Base-by-base conservation (phyloP, 2,329 filamentous ascomycete genomes). In the Neoarthrinium moseri region DNA sequence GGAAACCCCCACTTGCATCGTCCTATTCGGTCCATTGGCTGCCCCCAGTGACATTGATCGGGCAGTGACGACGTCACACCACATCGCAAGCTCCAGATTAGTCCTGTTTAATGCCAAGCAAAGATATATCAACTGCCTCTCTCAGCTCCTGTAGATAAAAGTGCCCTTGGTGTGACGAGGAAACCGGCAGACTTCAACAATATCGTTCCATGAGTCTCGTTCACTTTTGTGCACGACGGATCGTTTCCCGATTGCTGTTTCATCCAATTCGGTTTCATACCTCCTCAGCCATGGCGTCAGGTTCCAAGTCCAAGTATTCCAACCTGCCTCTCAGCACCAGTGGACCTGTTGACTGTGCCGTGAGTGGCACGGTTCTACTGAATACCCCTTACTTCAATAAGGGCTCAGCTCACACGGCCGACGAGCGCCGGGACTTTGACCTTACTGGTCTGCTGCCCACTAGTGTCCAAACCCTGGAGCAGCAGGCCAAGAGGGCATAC, bases 401-500 rank as follows among this genome's bases (percentile, higher is more conserved):
- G 65, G 90, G 90, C 23, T 90, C 89, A 3, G 89, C 83, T 0
- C 92, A 92, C 55, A 78, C 86, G 0, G 57, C 70, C 1, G 69
- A 87, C 22, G 90, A 95, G 59, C 80, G 90, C 10, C 67, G 71
- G 3, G 68, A 71, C 1, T 95, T 95, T 63, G 79, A 80, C 24
- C 77, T 95, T 2, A 77, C 81, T 15, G 87, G 89, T 4, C 69
- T 95, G 6, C 71, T 95, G 0, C 91, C 91, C 0, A 74, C 80
- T 7, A 78, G 84, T 57, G 71, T 89, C 6, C 86, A 92, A 60
- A 87, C 81, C 0, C 75, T 95, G 5, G 85, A 91, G 4, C 81
- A 89, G 58, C 91, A 95, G 61, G 81, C 81, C 40, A 69, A 81
- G 46, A 80, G 91, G 20, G 90, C 91, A 1, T 95, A 95, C 62